These are phyloP conservation scores for Torulaspora maleeae DNA, from an alignment of 805 yeast genomes.

Conservation along the genomic window DNA sequence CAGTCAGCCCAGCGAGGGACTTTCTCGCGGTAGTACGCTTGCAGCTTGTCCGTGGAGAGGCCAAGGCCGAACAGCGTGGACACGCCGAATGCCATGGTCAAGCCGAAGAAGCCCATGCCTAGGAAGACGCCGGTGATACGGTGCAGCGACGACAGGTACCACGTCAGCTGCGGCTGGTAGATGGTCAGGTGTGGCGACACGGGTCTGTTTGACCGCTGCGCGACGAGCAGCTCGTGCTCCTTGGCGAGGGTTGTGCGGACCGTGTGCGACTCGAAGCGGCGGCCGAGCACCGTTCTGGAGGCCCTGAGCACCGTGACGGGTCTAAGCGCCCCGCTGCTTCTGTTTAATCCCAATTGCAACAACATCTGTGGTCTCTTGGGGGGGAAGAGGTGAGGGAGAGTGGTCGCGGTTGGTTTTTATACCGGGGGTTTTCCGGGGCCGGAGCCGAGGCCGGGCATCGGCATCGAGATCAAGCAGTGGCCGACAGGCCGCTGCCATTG, in stretches of 20 bases:
- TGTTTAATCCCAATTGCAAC: constrained; percentile 19
- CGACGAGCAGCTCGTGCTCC: constrained; percentile 64
- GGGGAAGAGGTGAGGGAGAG: not conserved
- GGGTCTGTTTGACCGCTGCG: constrained; percentile 86
- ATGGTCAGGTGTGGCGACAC: constrained; percentile 84
- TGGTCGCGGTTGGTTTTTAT: not conserved
- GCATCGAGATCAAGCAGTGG: constrained; percentile 7
- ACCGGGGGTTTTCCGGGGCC: not conserved
- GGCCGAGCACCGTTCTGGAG: constrained; percentile 10
- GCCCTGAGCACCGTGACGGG: constrained; percentile 13
- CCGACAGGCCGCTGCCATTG: not conserved
- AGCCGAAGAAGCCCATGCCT: constrained; percentile 72
- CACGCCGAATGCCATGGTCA: constrained; percentile 71
- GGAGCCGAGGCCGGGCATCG: not conserved
- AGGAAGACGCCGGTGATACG: constrained; percentile 83
- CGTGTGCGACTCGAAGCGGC: constrained; percentile 9
- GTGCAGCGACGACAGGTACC: constrained; percentile 75
- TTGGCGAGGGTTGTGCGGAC: constrained; percentile 36
- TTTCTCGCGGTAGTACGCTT: constrained; percentile 45
- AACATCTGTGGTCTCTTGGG: constrained; percentile 3
- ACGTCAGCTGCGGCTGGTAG: constrained; percentile 86
- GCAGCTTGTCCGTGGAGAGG: constrained; percentile 35
- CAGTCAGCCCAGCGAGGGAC: constrained; percentile 62
- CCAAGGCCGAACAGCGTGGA: constrained; percentile 56
- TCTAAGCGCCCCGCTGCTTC: constrained; percentile 8